Evolutionary conservation across 1,139 yeast species (phyloP), one percentile per base, ranked within the genome.

Genomic region (Sugiyamaella xylanicola): DNA sequence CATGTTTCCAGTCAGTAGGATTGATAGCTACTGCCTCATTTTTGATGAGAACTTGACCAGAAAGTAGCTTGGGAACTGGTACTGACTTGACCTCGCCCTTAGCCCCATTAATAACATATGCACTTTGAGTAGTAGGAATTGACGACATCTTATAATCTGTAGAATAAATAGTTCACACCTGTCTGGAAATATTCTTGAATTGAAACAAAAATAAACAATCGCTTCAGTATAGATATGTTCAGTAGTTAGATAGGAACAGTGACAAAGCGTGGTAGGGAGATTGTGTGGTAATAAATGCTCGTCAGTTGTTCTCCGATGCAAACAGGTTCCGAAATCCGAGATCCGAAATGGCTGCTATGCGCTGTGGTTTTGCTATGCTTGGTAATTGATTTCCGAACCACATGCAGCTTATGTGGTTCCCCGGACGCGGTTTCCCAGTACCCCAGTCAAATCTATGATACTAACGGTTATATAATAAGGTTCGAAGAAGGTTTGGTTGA

Each of bases 1-100:
- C 66, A 61, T 84, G 87, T 64, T 85, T 85, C 86, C 87, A 86
- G 67, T 87, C 95, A 13, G 88, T 82, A 46, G 95, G 95, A 66
- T 87, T 87, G 41, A 80, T 76, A 4, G 90, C 91, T 53, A 70
- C 78, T 2, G 92, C 86, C 44, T 72, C 72, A 5, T 84, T 75
- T 67, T 82, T 80, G 59, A 87, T 68, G 43, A 86, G 69, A 8
- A 86, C 65, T 62, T 77, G 76, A 49, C 77, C 74, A n/a, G 74
- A 75, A 9, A 43, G 32, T n/a, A 56, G 50, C 17, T 54, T 48
- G 22, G 56, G 59, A 15, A 52, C 50, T 7, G 60, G 55, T 1
- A 51, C 48, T 16, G 43, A 51, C 37, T 56, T 39, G 27, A 59
- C 51, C 5, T 21, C 52, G 16, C 54, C 59, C 13, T 46, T 47